phyloP scores from a whole-genome alignment of 176 grass and related monocot species.

The Paspalum vaginatum region DNA sequence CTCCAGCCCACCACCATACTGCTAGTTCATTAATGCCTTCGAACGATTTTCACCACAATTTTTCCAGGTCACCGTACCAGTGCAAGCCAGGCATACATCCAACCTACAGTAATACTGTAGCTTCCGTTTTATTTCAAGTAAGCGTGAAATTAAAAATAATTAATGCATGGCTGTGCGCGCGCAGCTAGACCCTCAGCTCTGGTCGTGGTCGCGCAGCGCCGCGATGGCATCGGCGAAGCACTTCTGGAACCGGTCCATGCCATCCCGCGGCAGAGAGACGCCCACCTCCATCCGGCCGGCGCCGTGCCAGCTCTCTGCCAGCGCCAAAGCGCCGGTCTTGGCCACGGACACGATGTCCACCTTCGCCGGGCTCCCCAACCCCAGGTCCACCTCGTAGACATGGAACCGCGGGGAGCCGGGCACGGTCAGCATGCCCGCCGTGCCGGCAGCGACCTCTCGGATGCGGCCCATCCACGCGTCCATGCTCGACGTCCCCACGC shows the following conservation, averaged over 20 bases:
- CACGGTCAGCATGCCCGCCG: constrained; percentile 2
- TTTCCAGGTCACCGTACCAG: too few relatives aligned
- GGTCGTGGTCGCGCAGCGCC: background rate
- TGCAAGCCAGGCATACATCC: too few relatives aligned
- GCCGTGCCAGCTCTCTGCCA: constrained; percentile 34
- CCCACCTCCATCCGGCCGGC: constrained; percentile 55
- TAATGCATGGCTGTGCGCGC: background rate
- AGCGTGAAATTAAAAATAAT: background rate
- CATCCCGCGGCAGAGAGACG: constrained; percentile 34
- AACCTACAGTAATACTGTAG: too few relatives aligned
- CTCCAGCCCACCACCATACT: too few relatives aligned
- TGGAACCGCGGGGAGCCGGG: constrained; percentile 51
- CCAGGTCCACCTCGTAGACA: constrained; percentile 63
- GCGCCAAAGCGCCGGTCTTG: constrained; percentile 38
- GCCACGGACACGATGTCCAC: constrained; percentile 54
- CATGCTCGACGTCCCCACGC: constrained; percentile 4
- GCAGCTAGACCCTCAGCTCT: background rate
- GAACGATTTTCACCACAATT: too few relatives aligned
- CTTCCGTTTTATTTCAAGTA: background rate
- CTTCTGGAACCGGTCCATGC: constrained; percentile 41
- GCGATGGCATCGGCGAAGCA: constrained; percentile 40
- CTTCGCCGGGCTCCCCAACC: constrained; percentile 55
- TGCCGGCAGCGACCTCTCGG: background rate
- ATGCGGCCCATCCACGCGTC: background rate
- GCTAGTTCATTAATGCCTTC: too few relatives aligned